Evolutionary conservation across 1,284 basidiomycete genomes (phyloP).

Genomic region (Ustilago loliicola): DNA sequence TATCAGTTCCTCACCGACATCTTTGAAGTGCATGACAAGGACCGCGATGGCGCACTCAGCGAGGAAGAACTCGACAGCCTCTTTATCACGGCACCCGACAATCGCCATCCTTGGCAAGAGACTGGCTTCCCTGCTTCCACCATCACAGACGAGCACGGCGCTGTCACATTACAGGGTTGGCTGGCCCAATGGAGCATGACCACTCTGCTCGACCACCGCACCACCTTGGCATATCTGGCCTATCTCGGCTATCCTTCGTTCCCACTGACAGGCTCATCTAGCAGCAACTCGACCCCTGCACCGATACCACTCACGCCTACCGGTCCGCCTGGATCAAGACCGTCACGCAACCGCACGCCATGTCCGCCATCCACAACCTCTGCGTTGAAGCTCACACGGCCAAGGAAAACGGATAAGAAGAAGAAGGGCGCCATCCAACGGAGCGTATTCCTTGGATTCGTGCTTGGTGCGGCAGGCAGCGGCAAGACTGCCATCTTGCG

Average conservation of each 20-base stretch:
- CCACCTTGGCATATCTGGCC: slow-evolving; percentile 94
- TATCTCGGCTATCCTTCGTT: slow-evolving; percentile 83
- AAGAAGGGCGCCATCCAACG: slow-evolving; percentile 72
- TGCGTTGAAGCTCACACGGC: slow-evolving; percentile 64
- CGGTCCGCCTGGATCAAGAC: slow-evolving; percentile 38
- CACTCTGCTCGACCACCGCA: slow-evolving; percentile 90
- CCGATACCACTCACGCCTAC: slow-evolving; percentile 40
- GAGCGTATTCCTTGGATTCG: slow-evolving; percentile 77
- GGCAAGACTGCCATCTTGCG: slow-evolving; percentile 91
- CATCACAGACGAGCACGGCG: slow-evolving; percentile 87
- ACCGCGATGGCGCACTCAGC: slow-evolving; percentile 93
- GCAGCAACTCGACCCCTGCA: slow-evolving; percentile 22
- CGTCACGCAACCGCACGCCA: slow-evolving; percentile 44
- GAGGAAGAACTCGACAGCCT: slow-evolving; percentile 86
- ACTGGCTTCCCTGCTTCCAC: slow-evolving; percentile 78
- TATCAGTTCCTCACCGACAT: slow-evolving; percentile 98
- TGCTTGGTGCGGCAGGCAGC: slow-evolving; percentile 93
- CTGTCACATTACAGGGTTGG: slow-evolving; percentile 96
- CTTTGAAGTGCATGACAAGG: slow-evolving; percentile 97
- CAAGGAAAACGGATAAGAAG: slow-evolving; percentile 82
- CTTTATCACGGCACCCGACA: slow-evolving; percentile 89
- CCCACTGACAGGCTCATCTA: slow-evolving; percentile 42
- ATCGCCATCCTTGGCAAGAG: slow-evolving; percentile 64
- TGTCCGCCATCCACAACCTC: slow-evolving; percentile 56
- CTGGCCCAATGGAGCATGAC: slow-evolving; percentile 99